Evolutionary conservation across 257 asterid genomes (phyloP).

Genomic region (Nicotiana knightiana): DNA sequence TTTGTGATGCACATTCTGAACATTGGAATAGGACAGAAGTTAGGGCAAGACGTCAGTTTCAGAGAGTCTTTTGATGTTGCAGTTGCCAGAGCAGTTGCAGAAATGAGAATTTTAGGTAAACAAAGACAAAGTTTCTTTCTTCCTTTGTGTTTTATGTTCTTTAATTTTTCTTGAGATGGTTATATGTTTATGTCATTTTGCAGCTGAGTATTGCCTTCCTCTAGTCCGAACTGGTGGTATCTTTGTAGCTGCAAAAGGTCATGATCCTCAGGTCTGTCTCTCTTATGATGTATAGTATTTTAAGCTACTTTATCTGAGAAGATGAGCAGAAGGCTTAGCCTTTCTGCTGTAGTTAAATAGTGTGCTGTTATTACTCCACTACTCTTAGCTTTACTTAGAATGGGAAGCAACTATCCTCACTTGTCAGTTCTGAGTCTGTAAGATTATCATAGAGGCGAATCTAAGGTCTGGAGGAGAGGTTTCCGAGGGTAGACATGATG

Average conservation of each 20-base stretch:
- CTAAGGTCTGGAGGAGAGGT: neutral
- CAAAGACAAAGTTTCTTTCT: neutral
- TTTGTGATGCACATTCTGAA: constrained; percentile 17
- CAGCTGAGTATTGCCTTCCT: constrained; percentile 94
- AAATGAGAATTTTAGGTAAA: constrained; percentile 82
- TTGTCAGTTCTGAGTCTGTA: neutral
- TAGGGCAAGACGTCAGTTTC: constrained; percentile 56
- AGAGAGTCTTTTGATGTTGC: constrained; percentile 85
- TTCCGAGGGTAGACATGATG: neutral
- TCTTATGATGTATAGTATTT: neutral
- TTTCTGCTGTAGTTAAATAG: neutral
- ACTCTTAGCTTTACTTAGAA: neutral
- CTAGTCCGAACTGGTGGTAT: constrained; percentile 88
- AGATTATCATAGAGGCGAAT: neutral
- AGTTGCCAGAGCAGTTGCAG: constrained; percentile 97
- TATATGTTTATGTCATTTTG: constrained; percentile 18
- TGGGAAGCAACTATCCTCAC: neutral
- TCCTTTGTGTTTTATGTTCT: neutral
- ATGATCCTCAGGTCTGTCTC: constrained; percentile 64
- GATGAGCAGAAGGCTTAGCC: neutral
- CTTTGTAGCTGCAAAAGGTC: constrained; percentile 93
- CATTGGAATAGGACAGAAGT: constrained; percentile 47
- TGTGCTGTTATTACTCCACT: neutral
- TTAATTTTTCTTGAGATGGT: constrained; percentile 12
- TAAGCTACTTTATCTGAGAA: constrained; percentile 1